These are phyloP conservation scores for Citrus cavaleriei DNA, from an alignment of 345 rosid genomes.

Conservation along the genomic window DNA sequence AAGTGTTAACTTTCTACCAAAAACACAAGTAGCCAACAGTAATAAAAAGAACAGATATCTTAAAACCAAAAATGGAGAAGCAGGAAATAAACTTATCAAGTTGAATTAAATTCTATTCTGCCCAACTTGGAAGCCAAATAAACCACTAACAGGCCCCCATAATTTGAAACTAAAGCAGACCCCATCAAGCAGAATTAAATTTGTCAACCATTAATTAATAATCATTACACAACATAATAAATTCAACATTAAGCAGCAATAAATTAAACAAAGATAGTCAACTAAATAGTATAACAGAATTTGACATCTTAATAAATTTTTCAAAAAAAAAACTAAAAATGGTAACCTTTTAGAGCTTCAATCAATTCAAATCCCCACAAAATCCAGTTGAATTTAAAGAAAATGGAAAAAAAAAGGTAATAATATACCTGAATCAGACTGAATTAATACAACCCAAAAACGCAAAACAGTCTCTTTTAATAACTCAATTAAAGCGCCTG, in stretches of 20 bases:
- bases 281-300: neutral
- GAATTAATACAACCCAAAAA: constrained; percentile 10
- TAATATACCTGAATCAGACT: constrained; percentile 37
- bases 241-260: neutral
- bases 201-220: constrained; percentile 4
- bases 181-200: neutral
- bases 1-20: neutral
- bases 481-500: constrained; percentile 26
- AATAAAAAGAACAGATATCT: neutral
- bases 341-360: constrained; percentile 10
- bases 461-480: neutral
- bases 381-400: neutral
- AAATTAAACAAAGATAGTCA: neutral
- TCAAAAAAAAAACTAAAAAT: neutral
- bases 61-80: neutral
- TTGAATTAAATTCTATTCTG: neutral
- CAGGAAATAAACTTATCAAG: neutral
- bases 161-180: neutral
- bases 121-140: constrained; percentile 16
- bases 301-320: neutral
- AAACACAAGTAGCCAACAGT: neutral
- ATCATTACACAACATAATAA: neutral
- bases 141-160: neutral
- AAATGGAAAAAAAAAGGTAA: neutral
- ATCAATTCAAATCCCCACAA: constrained; percentile 6